Evolutionary conservation across 2,329 filamentous ascomycete genomes (phyloP), one percentile per base, ranked within the genome.

Genomic region (Aspergillus candidus): DNA sequence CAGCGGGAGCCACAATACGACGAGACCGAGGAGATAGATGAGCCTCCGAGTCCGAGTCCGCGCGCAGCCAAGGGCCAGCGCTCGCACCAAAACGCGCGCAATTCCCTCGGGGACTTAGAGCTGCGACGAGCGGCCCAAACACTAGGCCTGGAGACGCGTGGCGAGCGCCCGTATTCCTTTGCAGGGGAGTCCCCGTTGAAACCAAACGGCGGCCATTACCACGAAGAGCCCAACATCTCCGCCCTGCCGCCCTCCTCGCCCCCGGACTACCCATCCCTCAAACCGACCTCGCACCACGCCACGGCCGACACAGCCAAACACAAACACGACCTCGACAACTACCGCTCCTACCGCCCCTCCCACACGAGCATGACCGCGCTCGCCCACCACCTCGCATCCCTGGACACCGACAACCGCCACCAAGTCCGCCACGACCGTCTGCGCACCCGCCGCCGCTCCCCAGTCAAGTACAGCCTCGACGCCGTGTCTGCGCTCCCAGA

Each of bases 31-130:
- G 63, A 66, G 30, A 46, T 59, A 2, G 62, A 63, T 5, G 53
- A 55, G 32, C 63, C 63, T 6, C 58, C 58, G 8, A 66, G 63
- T 36, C 63, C 63, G 29, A 66, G 62, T 40, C 62, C 60, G 18
- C 62, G 58, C 6, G 63, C 22, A 10, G 22, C 59, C 22, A 66
- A 67, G 44, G 52, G 53, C n/a, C 54, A 57, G 18, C 54, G 51
- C 35, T 42, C 47, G 8, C 51, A 39, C 30, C 31, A 34, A 27
- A 5, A 27, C 5, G 32, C 47, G 8, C 43, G 43, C 27, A 50
- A 39, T 11, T 39, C 45, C 22, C 44, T 51, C 1, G 43, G 45
- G 27, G 51, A 56, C 18, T 34, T 58, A 7, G 54, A 63, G 32
- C 41, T 59, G 15, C 56, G 56, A 40, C 56, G 52, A 15, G 51